Evolutionary conservation across 2,329 filamentous ascomycete species (phyloP).

Genomic region (Didymella pinodella): DNA sequence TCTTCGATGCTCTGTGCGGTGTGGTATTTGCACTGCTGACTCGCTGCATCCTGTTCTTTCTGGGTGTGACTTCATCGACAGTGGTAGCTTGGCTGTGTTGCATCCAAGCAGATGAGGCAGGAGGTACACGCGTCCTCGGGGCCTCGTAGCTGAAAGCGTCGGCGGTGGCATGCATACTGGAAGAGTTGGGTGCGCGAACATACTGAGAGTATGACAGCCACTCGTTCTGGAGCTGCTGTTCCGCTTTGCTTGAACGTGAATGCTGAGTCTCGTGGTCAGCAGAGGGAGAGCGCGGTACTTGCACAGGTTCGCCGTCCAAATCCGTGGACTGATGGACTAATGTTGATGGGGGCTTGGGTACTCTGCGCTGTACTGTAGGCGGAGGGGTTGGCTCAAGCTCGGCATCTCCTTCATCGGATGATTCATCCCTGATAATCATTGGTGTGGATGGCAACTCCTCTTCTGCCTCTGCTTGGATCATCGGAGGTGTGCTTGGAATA

Average conservation of each 20-base stretch:
- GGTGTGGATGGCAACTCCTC: conserved; percentile 37
- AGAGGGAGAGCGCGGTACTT: conserved; percentile 35
- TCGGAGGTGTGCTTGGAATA: conserved; percentile 26
- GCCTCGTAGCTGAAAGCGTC: conserved; percentile 41
- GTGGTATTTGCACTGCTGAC: conserved; percentile 32
- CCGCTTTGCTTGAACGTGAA: conserved; percentile 45
- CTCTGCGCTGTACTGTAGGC: conserved; percentile 6
- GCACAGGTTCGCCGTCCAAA: conserved; percentile 31
- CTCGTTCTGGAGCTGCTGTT: conserved; percentile 44
- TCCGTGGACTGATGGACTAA: conserved; percentile 25
- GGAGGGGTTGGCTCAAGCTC: conserved; percentile 16
- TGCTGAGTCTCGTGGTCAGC: conserved; percentile 33
- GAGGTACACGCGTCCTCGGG: neutral
- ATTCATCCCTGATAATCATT: conserved; percentile 36
- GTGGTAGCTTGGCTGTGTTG: conserved; percentile 47
- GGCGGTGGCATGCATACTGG: conserved; percentile 39
- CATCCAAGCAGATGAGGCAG: neutral
- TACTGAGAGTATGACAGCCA: conserved; percentile 47
- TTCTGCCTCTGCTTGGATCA: conserved; percentile 14
- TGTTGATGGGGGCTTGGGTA: conserved; percentile 7
- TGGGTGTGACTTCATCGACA: conserved; percentile 38
- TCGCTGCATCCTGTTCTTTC: conserved; percentile 24
- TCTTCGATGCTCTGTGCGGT: conserved; percentile 32
- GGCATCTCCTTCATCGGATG: conserved; percentile 29
- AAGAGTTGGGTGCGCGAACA: conserved; percentile 28